Percentiles rank a stretch among this genome's conserved stretches.
Conservation (phyloP, 2,329 filamentous ascomycete species). For the Clonostachys rhizophaga region DNA sequence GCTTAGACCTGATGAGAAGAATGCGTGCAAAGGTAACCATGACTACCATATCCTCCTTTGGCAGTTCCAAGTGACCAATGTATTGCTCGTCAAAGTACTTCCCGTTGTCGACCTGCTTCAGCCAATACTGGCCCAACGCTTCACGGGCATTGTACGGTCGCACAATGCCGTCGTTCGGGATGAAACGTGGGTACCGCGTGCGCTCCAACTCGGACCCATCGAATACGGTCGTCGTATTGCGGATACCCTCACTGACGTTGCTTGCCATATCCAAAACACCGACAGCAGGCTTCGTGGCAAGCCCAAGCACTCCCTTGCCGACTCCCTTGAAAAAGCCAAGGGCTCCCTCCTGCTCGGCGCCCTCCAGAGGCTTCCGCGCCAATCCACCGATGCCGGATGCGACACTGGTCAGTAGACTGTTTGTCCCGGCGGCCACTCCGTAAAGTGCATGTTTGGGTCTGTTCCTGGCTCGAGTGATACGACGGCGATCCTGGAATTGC, state of each 20-base stretch:
- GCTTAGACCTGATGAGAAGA: conserved; percentile 83
- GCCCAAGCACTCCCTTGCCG: conserved; percentile 86
- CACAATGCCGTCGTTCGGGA: conserved; percentile 88
- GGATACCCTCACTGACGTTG: conserved; percentile 94
- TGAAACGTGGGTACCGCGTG: conserved; percentile 88
- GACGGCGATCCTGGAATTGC: conserved; percentile 93
- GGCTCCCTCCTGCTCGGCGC: conserved; percentile 91
- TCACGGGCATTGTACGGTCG: conserved; percentile 92
- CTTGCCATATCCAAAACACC: conserved; percentile 95
- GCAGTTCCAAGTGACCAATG: conserved; percentile 91
- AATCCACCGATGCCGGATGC: conserved; percentile 92
- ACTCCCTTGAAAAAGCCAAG: conserved; percentile 96
- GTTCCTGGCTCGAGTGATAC: conserved; percentile 90
- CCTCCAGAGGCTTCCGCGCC: conserved; percentile 89
- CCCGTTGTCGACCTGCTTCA: conserved; percentile 96
- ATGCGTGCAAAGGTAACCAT: conserved; percentile 88
- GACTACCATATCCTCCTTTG: conserved; percentile 80
- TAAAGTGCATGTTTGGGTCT: conserved; percentile 96
- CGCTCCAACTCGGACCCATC: conserved; percentile 92
- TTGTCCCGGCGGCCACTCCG: conserved; percentile 91
- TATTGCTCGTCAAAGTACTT: conserved; percentile 98
- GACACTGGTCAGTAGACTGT: conserved; percentile 87
- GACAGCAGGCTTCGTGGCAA: conserved; percentile 96
- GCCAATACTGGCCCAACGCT: conserved; percentile 95
- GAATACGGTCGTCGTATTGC: conserved; percentile 98